Evolutionary conservation across 768 basidiomycete species (phyloP), one percentile per base, ranked within the genome.

Genomic region (Lactarius trivialis): DNA sequence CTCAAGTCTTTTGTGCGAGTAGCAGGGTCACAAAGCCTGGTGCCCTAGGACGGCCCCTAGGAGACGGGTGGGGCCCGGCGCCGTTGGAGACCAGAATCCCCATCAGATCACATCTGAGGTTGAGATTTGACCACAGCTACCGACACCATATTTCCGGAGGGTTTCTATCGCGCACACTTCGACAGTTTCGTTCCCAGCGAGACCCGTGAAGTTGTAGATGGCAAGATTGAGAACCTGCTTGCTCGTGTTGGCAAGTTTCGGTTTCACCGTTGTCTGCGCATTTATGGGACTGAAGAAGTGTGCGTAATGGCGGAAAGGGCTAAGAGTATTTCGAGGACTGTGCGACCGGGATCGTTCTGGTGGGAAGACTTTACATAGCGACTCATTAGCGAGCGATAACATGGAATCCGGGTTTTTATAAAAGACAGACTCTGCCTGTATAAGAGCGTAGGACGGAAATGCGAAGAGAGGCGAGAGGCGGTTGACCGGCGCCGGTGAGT

Each of bases 311-410:
- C 93, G 69, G 98, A 97, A 50, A 91, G 77, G 58, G 94, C 72
- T 36, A 99, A 82, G 55, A 96, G 84, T 24, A 98, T 73, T 74
- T 99, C 97, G 55, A 99, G 82, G 11, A 97, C 68, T 0, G 93
- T 93, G 58, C 96, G 81, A 34, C 89, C 91, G 1, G 97, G 97
- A 75, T 99, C 97, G 72, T 99, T 90, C 74, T 91, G 90, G 73
- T 99, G 95, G 0, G 92, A 94, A 32, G 91, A 93, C 76, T 84
- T 88, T 76, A 98, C 90, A 73, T 97, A 97, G 68, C 95, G 89
- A 65, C 89, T 82, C 64, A 93, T 75, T 97, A 97, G 68, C 95
- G 89, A 65, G 89, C 83, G 64, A 93, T 75, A 63, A 94, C 88
- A 2, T 86, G 84, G 9, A 90, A 92, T 49, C 91, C 91, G 7